Evolutionary conservation across 805 yeast species (phyloP).

Genomic region (Metschnikowia vanudenii): DNA sequence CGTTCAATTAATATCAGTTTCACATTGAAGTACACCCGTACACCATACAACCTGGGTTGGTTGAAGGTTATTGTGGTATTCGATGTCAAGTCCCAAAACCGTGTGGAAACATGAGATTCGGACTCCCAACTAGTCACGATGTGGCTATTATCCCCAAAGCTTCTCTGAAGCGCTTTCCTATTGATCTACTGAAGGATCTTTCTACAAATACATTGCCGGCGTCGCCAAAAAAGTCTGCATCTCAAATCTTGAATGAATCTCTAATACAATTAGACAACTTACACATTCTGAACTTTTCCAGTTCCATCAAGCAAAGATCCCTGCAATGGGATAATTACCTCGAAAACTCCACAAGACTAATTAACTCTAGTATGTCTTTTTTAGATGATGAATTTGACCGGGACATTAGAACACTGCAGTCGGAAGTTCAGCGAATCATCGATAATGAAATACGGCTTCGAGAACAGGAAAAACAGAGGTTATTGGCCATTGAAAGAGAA

Average conservation of each 20-base stretch:
- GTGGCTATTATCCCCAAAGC: background rate
- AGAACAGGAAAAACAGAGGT: conserved; percentile 15
- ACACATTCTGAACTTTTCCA: conserved; percentile 3
- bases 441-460: conserved; percentile 8
- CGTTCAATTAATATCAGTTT: too few species aligned
- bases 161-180: too few species aligned
- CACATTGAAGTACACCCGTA: too few species aligned
- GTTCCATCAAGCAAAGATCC: background rate
- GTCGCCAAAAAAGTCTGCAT: conserved; percentile 1
- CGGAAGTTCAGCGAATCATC: conserved; percentile 8
- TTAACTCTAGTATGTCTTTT: conserved; percentile 1
- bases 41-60: background rate
- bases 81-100: background rate
- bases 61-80: background rate
- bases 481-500: conserved; percentile 11
- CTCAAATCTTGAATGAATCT: conserved; percentile 9
- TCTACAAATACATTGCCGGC: background rate
- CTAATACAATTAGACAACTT: conserved; percentile 8
- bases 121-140: conserved; percentile 1
- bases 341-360: background rate
- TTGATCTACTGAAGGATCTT: background rate
- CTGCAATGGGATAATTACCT: conserved; percentile 5
- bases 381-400: conserved; percentile 3
- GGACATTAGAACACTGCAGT: conserved; percentile 3
- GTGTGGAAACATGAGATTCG: conserved; percentile 7